Conservation (phyloP, 108 stramenopile species). For the Thalassiosira profunda region DNA sequence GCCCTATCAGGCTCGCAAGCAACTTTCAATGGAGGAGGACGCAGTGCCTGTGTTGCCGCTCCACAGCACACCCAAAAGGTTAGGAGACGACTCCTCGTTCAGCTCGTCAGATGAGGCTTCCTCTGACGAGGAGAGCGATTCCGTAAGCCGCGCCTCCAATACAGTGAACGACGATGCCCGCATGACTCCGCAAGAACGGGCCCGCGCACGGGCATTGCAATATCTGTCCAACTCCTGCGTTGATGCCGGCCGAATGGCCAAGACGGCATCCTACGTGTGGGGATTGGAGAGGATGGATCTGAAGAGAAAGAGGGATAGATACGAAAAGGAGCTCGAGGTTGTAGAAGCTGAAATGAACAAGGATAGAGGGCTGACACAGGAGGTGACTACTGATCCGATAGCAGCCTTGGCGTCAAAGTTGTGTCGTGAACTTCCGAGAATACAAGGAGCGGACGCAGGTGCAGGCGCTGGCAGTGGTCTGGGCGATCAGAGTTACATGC, state of each 20-base stretch:
- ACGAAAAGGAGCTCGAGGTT: constrained; percentile 38
- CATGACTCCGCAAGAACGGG: constrained; percentile 30
- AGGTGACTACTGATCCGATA: constrained; percentile 19
- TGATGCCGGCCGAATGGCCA: constrained; percentile 40
- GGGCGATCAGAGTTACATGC: constrained; percentile 4
- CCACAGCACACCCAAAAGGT: too few species aligned
- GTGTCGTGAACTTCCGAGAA: constrained; percentile 30
- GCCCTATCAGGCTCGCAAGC: too few species aligned
- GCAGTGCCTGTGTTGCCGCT: too few species aligned
- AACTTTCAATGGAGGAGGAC: too few species aligned
- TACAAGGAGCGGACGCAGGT: constrained; percentile 24
- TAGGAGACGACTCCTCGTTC: constrained; percentile 15
- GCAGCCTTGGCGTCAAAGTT: constrained; percentile 21
- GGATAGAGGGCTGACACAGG: constrained; percentile 19
- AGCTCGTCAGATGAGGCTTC: constrained; percentile 12
- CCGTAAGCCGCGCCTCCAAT: background rate
- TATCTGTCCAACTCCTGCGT: constrained; percentile 49
- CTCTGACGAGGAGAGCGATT: constrained; percentile 12
- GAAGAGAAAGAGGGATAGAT: constrained; percentile 44
- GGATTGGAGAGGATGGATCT: constrained; percentile 45
- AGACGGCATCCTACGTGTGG: constrained; percentile 41
- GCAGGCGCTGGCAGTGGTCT: constrained; percentile 17
- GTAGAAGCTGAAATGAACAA: constrained; percentile 50
- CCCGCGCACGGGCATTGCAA: constrained; percentile 28
- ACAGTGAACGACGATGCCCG: background rate